These are phyloP conservation scores for Colletotrichum acutatum DNA, from an alignment of 2,329 filamentous ascomycete genomes.

Conservation along the genomic window DNA sequence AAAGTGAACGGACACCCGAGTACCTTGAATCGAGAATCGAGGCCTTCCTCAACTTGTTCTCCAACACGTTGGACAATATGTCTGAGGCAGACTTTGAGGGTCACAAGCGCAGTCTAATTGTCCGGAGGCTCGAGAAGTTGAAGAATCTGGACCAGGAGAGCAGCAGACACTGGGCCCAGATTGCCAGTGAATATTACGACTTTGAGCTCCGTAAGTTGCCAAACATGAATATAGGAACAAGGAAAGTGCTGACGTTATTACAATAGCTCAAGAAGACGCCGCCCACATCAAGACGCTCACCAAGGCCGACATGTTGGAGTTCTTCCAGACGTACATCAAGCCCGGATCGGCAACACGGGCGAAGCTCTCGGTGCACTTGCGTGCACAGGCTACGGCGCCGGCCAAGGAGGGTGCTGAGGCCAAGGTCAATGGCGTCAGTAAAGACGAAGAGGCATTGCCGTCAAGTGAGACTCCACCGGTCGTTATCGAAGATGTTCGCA, in stretches of 20 bases:
- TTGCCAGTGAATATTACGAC: conserved; percentile 87
- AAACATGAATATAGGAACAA: not conserved
- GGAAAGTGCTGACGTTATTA: conserved; percentile 36
- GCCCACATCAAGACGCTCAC: conserved; percentile 77
- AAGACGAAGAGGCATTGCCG: conserved; percentile 45
- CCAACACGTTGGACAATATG: conserved; percentile 77
- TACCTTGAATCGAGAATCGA: conserved; percentile 92
- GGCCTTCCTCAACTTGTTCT: conserved; percentile 78
- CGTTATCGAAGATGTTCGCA: conserved; percentile 80
- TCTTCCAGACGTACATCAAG: conserved; percentile 80
- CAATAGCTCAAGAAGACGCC: conserved; percentile 78
- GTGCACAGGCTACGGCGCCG: conserved; percentile 71
- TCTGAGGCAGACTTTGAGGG: conserved; percentile 85
- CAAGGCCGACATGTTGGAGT: conserved; percentile 82
- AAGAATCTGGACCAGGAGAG: conserved; percentile 93
- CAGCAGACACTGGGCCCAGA: conserved; percentile 84
- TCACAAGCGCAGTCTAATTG: conserved; percentile 90
- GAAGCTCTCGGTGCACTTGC: conserved; percentile 87
- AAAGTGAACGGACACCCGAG: conserved; percentile 86
- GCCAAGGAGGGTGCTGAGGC: conserved; percentile 57
- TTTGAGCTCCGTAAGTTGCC: conserved; percentile 79
- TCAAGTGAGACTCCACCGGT: conserved; percentile 53
- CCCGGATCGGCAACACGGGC: conserved; percentile 78
- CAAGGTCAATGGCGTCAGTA: conserved; percentile 45
- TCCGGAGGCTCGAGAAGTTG: conserved; percentile 87